Percentiles rank a stretch among this genome's conserved stretches.
These are phyloP conservation scores for Moesziomyces aphidis DNA, from an alignment of 1,284 basidiomycete genomes.

Conservation along the genomic window DNA sequence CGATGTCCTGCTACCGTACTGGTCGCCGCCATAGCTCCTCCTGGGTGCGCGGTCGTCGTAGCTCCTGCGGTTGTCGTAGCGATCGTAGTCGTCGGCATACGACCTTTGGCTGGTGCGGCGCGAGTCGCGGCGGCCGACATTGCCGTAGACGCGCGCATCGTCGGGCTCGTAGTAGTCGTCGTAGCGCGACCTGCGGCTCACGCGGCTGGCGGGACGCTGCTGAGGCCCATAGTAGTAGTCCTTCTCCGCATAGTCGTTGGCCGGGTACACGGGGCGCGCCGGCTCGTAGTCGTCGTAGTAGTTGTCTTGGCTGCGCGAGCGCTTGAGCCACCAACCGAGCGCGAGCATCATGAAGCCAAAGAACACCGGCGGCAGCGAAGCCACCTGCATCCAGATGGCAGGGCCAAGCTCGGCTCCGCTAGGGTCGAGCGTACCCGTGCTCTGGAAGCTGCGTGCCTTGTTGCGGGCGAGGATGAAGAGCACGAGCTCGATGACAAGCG, in stretches of 20 bases:
- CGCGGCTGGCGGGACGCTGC: constrained; percentile 36
- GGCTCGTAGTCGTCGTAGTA: constrained; percentile 52
- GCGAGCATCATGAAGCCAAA: constrained; percentile 54
- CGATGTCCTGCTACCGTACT: constrained; percentile 33
- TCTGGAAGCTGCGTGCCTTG: constrained; percentile 23
- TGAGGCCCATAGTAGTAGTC: constrained; percentile 31
- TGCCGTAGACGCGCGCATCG: constrained; percentile 42
- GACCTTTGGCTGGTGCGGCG: constrained; percentile 17
- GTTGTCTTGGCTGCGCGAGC: constrained; percentile 32
- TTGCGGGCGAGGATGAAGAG: constrained; percentile 54
- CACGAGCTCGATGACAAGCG: constrained; percentile 54
- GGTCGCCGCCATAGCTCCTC: constrained; percentile 34
- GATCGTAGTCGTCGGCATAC: constrained; percentile 22
- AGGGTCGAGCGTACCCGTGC: constrained; percentile 13
- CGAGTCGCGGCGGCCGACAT: constrained; percentile 33
- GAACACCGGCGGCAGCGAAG: constrained; percentile 52
- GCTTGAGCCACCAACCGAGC: constrained; percentile 47
- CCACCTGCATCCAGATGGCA: constrained; percentile 61
- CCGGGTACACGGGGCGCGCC: constrained; percentile 34
- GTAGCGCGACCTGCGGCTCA: constrained; percentile 42
- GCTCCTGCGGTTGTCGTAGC: constrained; percentile 35
- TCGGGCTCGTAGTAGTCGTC: constrained; percentile 49
- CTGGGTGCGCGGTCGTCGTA: constrained; percentile 35
- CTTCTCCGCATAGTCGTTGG: constrained; percentile 25
- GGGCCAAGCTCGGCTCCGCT: constrained; percentile 39